A percentile compares a stretch with the other conserved stretches of the same genome.
Conservation (phyloP, 2,329 filamentous ascomycete genomes). For the Verticillium alfalfae region DNA sequence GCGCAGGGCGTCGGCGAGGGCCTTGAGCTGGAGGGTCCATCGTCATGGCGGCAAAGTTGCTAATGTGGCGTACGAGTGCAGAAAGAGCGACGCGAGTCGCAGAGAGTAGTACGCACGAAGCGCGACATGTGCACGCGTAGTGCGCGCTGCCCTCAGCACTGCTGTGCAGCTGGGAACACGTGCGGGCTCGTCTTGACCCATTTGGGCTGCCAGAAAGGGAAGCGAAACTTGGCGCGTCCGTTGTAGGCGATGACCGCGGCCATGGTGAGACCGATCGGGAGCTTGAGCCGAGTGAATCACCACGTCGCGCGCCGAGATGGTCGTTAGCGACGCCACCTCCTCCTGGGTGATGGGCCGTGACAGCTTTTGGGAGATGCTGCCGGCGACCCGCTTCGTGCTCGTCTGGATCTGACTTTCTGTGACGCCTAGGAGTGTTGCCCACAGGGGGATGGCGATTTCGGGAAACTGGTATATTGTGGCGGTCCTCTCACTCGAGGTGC, state of each 20-base stretch:
- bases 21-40: not conserved
- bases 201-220: slow-evolving; percentile 33
- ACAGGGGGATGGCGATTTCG: slow-evolving; percentile 1
- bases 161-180: slow-evolving; percentile 17
- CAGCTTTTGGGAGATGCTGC: not conserved
- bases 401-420: not conserved
- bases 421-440: slow-evolving; percentile 1
- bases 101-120: slow-evolving; percentile 24
- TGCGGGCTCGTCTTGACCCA: slow-evolving; percentile 20
- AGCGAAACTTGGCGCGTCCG: slow-evolving; percentile 26
- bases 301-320: slow-evolving; percentile 15
- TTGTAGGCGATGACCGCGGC: slow-evolving; percentile 18
- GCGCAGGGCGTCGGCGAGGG: not conserved
- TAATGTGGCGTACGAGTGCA: slow-evolving; percentile 19
- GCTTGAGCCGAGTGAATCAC: slow-evolving; percentile 17
- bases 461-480: not conserved
- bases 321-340: slow-evolving; percentile 26
- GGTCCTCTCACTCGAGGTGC: not conserved
- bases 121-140: slow-evolving; percentile 27
- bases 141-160: slow-evolving; percentile 22
- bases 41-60: not conserved
- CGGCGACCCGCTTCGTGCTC: not conserved
- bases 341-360: slow-evolving; percentile 23
- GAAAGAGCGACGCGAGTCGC: slow-evolving; percentile 19
- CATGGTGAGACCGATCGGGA: slow-evolving; percentile 3